Conservation (phyloP, 2,329 filamentous ascomycete genomes). For the Metarhizium guizhouense region DNA sequence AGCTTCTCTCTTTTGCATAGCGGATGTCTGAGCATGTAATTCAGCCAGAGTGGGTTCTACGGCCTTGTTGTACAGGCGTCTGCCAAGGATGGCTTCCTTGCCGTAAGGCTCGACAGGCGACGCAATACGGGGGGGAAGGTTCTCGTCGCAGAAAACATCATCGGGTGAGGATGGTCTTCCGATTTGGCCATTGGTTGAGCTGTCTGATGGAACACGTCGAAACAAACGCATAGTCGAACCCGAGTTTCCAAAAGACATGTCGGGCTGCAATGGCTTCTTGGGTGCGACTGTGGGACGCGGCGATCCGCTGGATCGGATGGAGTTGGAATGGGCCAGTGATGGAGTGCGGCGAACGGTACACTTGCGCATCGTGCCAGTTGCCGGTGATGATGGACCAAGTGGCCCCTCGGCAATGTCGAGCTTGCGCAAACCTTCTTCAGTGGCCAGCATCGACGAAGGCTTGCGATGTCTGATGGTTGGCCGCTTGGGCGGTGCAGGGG, state of each 20-base stretch:
- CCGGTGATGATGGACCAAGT: constrained; percentile 46
- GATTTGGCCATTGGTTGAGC: constrained; percentile 35
- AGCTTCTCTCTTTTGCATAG: constrained; percentile 65
- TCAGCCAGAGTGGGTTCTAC: constrained; percentile 80
- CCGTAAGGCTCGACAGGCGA: constrained; percentile 47
- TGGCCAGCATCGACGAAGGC: constrained; percentile 45
- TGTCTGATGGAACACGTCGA: constrained; percentile 71
- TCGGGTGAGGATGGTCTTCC: constrained; percentile 27
- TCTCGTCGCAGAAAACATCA: constrained; percentile 50
- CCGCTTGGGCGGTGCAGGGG: constrained; percentile 36
- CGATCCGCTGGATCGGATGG: constrained; percentile 30
- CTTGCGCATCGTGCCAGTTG: constrained; percentile 47
- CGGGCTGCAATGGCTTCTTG: constrained; percentile 75
- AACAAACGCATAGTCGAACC: constrained; percentile 89
- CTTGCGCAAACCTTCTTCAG: constrained; percentile 52
- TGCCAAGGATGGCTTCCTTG: constrained; percentile 78
- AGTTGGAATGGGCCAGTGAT: constrained; percentile 29
- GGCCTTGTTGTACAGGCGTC: constrained; percentile 71
- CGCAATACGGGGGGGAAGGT: constrained; percentile 42
- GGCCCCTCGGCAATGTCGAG: constrained; percentile 54
- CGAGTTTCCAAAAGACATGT: constrained; percentile 89
- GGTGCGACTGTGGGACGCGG: constrained; percentile 34
- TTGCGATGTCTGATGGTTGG: constrained; percentile 43
- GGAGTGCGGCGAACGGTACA: constrained; percentile 44
- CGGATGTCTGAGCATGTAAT: constrained; percentile 69